phyloP scores from a whole-genome alignment of 2,329 filamentous ascomycete genomes.

The Alternaria atra region DNA sequence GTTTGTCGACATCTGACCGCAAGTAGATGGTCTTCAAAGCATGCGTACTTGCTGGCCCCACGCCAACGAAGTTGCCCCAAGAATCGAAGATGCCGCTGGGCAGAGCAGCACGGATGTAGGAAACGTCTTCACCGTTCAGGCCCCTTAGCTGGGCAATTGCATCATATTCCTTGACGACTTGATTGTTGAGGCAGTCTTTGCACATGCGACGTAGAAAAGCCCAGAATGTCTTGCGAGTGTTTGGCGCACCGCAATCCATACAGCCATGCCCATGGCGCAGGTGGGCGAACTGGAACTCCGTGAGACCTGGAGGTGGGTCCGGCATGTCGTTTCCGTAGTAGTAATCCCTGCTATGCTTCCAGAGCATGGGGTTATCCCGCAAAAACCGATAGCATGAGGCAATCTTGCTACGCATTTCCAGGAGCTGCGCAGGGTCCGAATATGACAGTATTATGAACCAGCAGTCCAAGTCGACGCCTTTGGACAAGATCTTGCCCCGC shows the following conservation, averaged over 20 bases:
- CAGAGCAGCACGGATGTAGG: conserved; percentile 41
- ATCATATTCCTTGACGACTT: conserved; percentile 45
- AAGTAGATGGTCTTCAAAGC: conserved; percentile 47
- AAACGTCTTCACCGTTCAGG: conserved; percentile 38
- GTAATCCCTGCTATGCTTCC: conserved; percentile 49
- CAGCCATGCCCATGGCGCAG: conserved; percentile 52
- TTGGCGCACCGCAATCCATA: conserved; percentile 48
- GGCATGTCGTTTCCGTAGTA: conserved; percentile 47
- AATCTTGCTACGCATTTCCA: conserved; percentile 48
- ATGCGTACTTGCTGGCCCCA: conserved; percentile 46
- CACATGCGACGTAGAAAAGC: conserved; percentile 55
- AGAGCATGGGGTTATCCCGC: conserved; percentile 48
- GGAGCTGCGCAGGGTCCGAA: conserved; percentile 45
- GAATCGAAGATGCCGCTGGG: conserved; percentile 49
- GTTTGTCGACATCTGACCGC: conserved; percentile 37
- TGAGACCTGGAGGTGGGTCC: conserved; percentile 47
- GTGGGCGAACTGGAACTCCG: conserved; percentile 53
- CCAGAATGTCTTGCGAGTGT: conserved; percentile 55
- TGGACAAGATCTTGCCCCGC: conserved; percentile 37
- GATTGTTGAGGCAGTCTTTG: conserved; percentile 48
- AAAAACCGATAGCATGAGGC: conserved; percentile 48
- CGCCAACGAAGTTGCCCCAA: conserved; percentile 51
- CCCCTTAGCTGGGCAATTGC: conserved; percentile 37
- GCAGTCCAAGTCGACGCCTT: conserved; percentile 43
- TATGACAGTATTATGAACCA: conserved; percentile 50